Conservation (phyloP, 2,329 filamentous ascomycete species). For the Domatiomyces globalis region DNA sequence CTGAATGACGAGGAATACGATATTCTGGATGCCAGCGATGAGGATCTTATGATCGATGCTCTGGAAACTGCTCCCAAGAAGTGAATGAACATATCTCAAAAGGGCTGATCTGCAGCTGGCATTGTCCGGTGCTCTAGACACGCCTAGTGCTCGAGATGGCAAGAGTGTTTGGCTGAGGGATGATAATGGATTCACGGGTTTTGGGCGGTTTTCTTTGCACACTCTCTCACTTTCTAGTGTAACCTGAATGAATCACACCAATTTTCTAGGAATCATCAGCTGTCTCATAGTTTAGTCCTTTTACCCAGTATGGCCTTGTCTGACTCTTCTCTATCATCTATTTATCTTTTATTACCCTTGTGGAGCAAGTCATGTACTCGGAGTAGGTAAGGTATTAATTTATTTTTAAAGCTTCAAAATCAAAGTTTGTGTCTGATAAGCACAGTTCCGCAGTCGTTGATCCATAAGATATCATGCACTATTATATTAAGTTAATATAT, state of each 20-base stretch:
- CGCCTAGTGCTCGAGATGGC: background rate
- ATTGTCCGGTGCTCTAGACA: background rate
- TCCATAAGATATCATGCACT: no score
- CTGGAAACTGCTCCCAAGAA: constrained; percentile 14
- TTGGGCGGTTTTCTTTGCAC: background rate
- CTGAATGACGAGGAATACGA: constrained; percentile 97
- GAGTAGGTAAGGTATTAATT: no score
- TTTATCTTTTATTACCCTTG: no score
- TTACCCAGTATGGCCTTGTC: no score
- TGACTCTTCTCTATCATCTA: no score
- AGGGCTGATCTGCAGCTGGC: background rate
- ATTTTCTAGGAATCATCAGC: background rate
- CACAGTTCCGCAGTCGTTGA: no score
- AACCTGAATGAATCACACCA: background rate
- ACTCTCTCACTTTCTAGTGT: background rate
- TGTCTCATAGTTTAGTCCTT: background rate
- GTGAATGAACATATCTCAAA: background rate
- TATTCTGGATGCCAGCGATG: constrained; percentile 85
- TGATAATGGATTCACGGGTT: background rate
- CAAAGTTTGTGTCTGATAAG: no score
- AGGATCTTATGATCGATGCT: constrained; percentile 53
- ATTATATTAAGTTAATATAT: no score
- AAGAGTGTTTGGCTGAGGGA: background rate
- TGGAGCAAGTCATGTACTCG: no score
- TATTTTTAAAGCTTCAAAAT: no score